Conservation (phyloP, 1,284 basidiomycete species). For the Ceratobasidium sp. region DNA sequence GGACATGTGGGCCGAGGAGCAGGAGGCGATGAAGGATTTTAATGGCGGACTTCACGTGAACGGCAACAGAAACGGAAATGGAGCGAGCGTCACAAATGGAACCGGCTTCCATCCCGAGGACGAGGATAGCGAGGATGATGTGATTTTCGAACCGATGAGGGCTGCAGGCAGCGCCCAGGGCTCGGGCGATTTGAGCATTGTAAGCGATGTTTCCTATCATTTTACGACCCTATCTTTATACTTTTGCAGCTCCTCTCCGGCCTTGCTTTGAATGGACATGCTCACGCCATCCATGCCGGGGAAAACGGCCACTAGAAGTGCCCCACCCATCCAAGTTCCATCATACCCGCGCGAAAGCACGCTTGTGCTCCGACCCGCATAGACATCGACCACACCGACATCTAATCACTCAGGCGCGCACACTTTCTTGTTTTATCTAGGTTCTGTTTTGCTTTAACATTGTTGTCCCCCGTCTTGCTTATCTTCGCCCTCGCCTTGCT, state of each 20-base stretch:
- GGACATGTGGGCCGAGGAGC: not conserved
- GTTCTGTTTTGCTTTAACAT: not conserved
- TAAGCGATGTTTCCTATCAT: not conserved
- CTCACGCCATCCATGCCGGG: not conserved
- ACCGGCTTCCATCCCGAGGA: not conserved
- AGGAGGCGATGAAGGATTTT: not conserved
- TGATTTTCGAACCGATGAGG: slow-evolving; percentile 30
- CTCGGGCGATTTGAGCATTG: slow-evolving; percentile 22
- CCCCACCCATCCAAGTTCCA: not conserved
- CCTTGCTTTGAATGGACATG: slow-evolving; percentile 14
- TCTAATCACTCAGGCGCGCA: not conserved
- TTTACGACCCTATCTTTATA: not conserved
- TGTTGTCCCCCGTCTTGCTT: not conserved
- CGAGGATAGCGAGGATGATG: slow-evolving; percentile 29
- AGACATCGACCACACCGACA: not conserved
- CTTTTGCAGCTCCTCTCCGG: slow-evolving; percentile 13
- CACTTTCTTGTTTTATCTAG: not conserved
- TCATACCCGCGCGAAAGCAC: slow-evolving; percentile 6
- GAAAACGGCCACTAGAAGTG: not conserved
- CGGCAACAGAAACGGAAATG: not conserved
- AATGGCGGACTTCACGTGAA: not conserved
- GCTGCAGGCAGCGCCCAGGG: not conserved
- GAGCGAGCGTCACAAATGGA: not conserved
- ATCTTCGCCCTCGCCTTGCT: not conserved
- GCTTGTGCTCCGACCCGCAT: not conserved